phyloP scores from a whole-genome alignment of 169 alveolate genomes.

The Plasmodium knowlesi region DNA sequence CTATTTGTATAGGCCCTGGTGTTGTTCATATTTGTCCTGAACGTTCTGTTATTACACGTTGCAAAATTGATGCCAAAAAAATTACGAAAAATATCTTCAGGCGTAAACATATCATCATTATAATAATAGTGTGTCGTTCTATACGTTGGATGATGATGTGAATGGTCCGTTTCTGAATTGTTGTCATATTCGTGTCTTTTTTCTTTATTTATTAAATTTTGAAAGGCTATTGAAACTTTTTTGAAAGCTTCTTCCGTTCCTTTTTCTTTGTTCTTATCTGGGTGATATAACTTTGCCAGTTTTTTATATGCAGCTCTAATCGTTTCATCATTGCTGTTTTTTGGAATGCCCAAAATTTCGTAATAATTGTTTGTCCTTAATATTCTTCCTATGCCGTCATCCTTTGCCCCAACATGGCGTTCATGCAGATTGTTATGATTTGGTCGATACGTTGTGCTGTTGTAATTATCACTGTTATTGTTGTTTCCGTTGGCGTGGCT shows the following conservation, averaged over 20 bases:
- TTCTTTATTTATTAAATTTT: constrained; percentile 91
- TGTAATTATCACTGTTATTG: constrained; percentile 8
- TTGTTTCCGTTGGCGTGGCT: not conserved
- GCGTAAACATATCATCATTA: constrained; percentile 83
- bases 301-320: constrained; percentile 95
- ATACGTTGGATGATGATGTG: constrained; percentile 50
- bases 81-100: constrained; percentile 86
- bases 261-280: constrained; percentile 96
- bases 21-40: constrained; percentile 39
- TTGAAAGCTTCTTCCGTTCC: constrained; percentile 96
- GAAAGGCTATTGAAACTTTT: constrained; percentile 93
- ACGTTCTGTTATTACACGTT: constrained; percentile 52
- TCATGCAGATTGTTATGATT: constrained; percentile 39
- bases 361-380: constrained; percentile 91
- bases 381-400: constrained; percentile 80
- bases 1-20: constrained; percentile 24
- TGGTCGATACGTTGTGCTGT: constrained; percentile 1
- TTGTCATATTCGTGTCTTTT: constrained; percentile 90
- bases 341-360: constrained; percentile 92
- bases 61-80: constrained; percentile 83
- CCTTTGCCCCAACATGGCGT: constrained; percentile 45
- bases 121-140: constrained; percentile 81
- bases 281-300: constrained; percentile 96
- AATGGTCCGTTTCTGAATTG: constrained; percentile 81
- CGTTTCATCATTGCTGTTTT: constrained; percentile 90